Evolutionary conservation across 176 grass and related monocot species (phyloP).

Genomic region (Triticum aestivum): IWGSC_CS_RefSeq_v2.1 NC_057806.1:589752733-589753232

Average conservation of each 20-base stretch:
- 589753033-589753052: neutral
- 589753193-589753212: neutral
- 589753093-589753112: neutral
- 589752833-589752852: neutral
- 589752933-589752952: neutral
- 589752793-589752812: too few species aligned
- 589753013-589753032: neutral
- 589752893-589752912: neutral
- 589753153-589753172: neutral
- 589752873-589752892: neutral
- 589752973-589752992: neutral
- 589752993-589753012: neutral
- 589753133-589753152: neutral
- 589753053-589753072: neutral
- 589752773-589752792: too few species aligned
- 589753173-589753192: neutral
- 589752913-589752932: neutral
- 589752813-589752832: neutral
- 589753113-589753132: neutral
- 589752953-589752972: neutral
- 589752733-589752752: too few species aligned
- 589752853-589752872: neutral
- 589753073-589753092: neutral
- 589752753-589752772: too few species aligned
- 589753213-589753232: neutral